phyloP scores from a whole-genome alignment of 1,284 basidiomycete species.

The Phenoliferia sp. region DNA sequence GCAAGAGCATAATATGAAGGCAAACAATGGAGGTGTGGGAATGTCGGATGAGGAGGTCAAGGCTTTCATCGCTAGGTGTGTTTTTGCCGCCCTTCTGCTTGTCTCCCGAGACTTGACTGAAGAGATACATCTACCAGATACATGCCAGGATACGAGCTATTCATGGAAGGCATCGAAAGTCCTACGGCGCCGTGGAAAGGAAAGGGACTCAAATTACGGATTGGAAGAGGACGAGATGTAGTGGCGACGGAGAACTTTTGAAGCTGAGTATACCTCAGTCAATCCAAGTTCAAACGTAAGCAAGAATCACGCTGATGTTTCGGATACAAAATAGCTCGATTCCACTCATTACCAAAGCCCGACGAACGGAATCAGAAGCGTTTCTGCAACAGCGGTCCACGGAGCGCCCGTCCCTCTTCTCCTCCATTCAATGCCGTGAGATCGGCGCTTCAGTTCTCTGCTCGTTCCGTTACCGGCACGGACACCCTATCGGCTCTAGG shows the following conservation, averaged over 20 bases:
- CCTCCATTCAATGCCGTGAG: too few species aligned
- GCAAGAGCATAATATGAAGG: conserved; percentile 84
- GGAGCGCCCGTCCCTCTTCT: too few species aligned
- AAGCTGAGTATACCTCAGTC: not conserved
- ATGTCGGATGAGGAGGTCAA: conserved; percentile 78
- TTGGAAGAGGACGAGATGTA: conserved; percentile 49
- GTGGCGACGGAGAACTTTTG: conserved; percentile 29
- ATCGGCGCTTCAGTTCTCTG: too few species aligned
- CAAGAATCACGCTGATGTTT: too few species aligned
- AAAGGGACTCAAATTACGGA: conserved; percentile 46
- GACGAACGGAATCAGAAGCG: too few species aligned
- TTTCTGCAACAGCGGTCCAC: too few species aligned
- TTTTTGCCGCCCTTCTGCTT: not conserved
- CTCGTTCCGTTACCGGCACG: too few species aligned
- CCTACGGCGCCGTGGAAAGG: conserved; percentile 46
- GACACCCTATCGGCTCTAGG: too few species aligned
- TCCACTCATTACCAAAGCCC: too few species aligned
- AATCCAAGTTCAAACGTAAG: too few species aligned
- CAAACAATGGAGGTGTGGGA: conserved; percentile 69
- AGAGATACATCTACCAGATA: conserved; percentile 54
- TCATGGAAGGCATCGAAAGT: conserved; percentile 50
- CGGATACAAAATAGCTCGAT: too few species aligned
- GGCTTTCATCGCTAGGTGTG: conserved; percentile 47
- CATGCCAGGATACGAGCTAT: conserved; percentile 79
- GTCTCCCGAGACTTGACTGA: conserved; percentile 5